phyloP scores from a whole-genome alignment of 306 rosid genomes.

The Neltuma alba region DNA sequence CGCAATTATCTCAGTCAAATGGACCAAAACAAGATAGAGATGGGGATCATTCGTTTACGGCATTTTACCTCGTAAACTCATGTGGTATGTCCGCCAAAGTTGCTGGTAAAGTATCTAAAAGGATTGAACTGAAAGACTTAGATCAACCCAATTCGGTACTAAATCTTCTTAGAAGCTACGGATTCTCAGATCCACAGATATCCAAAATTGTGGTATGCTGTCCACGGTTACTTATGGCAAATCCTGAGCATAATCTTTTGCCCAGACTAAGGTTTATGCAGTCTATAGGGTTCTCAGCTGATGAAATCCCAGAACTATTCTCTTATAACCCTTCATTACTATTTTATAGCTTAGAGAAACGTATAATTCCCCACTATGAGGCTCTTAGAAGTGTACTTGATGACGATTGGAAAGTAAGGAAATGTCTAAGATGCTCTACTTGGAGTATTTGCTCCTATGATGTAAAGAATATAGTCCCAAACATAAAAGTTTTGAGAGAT shows the following conservation, averaged over 20 bases:
- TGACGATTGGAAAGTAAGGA: background rate
- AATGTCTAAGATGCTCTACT: background rate
- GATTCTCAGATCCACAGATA: background rate
- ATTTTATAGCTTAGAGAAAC: background rate
- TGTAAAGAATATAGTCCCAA: background rate
- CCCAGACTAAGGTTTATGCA: background rate
- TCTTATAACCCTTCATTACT: background rate
- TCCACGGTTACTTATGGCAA: background rate
- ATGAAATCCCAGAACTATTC: background rate
- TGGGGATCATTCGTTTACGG: background rate
- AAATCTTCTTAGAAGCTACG: background rate
- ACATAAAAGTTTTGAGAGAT: too few relatives aligned
- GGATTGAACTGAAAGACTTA: background rate
- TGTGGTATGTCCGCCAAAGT: background rate
- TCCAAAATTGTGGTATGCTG: background rate
- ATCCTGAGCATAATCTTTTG: background rate
- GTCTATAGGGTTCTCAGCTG: background rate
- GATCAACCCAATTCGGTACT: background rate
- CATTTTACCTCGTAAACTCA: background rate
- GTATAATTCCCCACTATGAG: conserved; percentile 34
- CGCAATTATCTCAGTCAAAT: background rate
- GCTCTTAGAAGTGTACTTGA: conserved; percentile 32
- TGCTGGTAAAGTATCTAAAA: background rate
- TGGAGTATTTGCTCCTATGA: background rate
- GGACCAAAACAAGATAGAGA: background rate